Percentiles rank a stretch among this genome's conserved stretches.
phyloP scores from a whole-genome alignment of 2,329 filamentous ascomycete genomes.

The Colletotrichum lini region DNA sequence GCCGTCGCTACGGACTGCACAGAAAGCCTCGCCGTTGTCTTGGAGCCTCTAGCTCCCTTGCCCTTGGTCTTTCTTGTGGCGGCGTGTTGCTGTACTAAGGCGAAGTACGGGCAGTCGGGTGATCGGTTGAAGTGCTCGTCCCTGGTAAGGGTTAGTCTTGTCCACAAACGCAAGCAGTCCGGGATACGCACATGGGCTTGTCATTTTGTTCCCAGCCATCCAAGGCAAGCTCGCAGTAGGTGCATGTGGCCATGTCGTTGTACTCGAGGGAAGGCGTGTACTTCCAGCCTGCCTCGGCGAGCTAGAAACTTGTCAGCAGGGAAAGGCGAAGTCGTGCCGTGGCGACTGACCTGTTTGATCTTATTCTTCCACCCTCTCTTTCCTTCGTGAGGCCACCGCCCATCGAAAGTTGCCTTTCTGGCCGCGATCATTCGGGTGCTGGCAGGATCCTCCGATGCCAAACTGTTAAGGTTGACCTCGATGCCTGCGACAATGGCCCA shows the following conservation, averaged over 20 bases:
- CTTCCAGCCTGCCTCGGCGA: slow-evolving; percentile 94
- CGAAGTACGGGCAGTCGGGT: slow-evolving; percentile 87
- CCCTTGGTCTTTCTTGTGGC: slow-evolving; percentile 70
- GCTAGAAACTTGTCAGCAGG: slow-evolving; percentile 60
- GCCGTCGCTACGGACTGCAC: slow-evolving; percentile 69
- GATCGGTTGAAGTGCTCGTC: slow-evolving; percentile 89
- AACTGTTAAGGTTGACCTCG: slow-evolving; percentile 73
- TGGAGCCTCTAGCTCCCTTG: slow-evolving; percentile 74
- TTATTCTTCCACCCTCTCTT: slow-evolving; percentile 94
- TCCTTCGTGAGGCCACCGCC: slow-evolving; percentile 88
- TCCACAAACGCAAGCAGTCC: not conserved
- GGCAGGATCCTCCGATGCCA: slow-evolving; percentile 80
- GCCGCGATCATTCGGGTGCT: slow-evolving; percentile 80
- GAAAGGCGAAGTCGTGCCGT: slow-evolving; percentile 3
- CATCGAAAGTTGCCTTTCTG: slow-evolving; percentile 85
- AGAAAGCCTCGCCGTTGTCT: slow-evolving; percentile 74
- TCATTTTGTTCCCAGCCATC: slow-evolving; percentile 97
- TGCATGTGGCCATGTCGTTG: slow-evolving; percentile 91
- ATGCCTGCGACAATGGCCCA: slow-evolving; percentile 84
- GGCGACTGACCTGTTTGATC: slow-evolving; percentile 78
- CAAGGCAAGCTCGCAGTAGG: slow-evolving; percentile 89
- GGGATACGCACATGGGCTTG: slow-evolving; percentile 80
- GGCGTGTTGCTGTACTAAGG: slow-evolving; percentile 71
- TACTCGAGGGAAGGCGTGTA: slow-evolving; percentile 88
- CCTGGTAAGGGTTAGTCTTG: slow-evolving; percentile 58